Conservation (phyloP, 2,329 filamentous ascomycete species). For the Aspergillus sp. region DNA sequence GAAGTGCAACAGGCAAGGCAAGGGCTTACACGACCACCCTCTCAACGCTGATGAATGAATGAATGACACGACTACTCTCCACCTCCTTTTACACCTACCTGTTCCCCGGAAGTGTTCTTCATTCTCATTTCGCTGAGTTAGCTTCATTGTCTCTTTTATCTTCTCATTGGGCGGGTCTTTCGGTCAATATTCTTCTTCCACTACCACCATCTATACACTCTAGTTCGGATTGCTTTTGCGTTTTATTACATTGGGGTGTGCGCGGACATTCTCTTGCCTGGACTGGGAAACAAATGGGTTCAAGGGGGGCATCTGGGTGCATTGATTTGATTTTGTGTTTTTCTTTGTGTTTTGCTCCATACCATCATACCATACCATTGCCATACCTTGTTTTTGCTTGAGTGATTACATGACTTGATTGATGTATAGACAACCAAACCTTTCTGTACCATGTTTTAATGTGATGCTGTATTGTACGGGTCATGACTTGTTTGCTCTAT, state of each 20-base stretch:
- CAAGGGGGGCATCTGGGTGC: conserved; percentile 13
- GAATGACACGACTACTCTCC: conserved; percentile 22
- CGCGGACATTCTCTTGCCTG: not conserved
- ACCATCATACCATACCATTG: conserved; percentile 1
- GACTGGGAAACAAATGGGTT: not conserved
- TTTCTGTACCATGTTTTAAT: conserved; percentile 9
- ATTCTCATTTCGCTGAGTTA: not conserved
- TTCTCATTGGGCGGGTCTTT: not conserved
- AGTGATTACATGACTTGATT: not conserved
- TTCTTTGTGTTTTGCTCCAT: conserved; percentile 4
- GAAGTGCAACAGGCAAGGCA: conserved; percentile 41
- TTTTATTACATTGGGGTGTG: not conserved
- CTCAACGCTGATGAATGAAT: conserved; percentile 38
- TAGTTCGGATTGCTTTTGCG: not conserved
- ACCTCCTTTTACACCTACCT: not conserved
- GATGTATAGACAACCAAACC: conserved; percentile 10
- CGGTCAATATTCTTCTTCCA: not conserved
- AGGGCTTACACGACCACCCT: conserved; percentile 44
- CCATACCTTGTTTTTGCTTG: not conserved
- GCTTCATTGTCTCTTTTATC: not conserved
- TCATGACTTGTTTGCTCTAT: not conserved
- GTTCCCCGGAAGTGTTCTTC: not conserved
- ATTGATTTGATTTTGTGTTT: conserved; percentile 11
- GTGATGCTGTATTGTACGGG: not conserved
- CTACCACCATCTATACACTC: not conserved